Base-by-base conservation (phyloP, 768 basidiomycete genomes). In the Sistotremastrum niveocremeum region DNA sequence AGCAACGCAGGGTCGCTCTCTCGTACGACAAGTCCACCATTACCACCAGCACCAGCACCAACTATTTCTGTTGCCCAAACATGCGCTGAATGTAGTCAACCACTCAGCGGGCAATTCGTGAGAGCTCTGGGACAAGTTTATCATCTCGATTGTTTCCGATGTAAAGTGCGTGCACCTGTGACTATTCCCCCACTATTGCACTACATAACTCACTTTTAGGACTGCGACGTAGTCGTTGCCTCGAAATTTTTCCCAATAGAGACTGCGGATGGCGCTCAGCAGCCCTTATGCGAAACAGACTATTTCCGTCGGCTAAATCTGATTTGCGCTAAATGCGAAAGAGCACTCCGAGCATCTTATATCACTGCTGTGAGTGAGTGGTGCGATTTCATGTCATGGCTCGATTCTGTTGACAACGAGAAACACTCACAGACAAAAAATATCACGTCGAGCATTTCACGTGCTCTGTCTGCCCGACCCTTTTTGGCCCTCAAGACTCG, bases 401-500 rank as follows among this genome's bases (percentile, higher is more conserved):
- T 42, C 4, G 29, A 34, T 34, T 44, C 39, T 20, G 20, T 20
- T 20, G 20, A 20, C 20, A 20, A 20, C 20, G 20, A 20, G 20
- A 38, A 28, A n/a, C 36, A 52, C 50, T 48, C 56, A 5, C 63
- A 97, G 93, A 84, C 70, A 89, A 91, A 72, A 99, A 99, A 65
- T 99, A 81, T 65, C 94, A 99, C 62, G 93, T 98, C 54, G 95
- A 99, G 66, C 95, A 98, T 62, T 99, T 99, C 62, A 95, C 93
- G 41, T 99, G 95, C 67, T 94, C 91, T 4, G 79, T 93, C 48
- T 98, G 95, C 65, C 76, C 94, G 42, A 93, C 85, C 9, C 74
- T 97, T 36, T 98, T 99, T 58, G 95, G 95, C 5, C 91, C 94
- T 4, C 88, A 95, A 59, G 95, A 98, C 65, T 95, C 91, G 44